phyloP scores from a whole-genome alignment of 2,329 filamentous ascomycete species.

The Diatrype stigma region DNA sequence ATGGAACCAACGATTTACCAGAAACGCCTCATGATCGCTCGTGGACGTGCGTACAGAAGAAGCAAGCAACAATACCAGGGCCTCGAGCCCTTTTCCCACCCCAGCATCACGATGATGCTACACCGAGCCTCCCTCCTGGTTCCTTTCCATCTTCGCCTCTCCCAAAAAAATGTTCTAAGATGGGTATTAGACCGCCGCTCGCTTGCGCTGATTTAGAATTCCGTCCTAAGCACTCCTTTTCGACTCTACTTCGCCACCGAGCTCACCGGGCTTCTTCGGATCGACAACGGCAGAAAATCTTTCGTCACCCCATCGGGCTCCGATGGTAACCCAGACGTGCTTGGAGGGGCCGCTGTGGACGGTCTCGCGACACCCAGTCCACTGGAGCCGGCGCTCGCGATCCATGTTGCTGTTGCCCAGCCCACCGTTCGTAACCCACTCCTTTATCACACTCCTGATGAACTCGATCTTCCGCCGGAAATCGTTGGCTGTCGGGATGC shows the following conservation, averaged over 20 bases:
- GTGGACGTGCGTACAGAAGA: no score
- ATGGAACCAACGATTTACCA: not conserved
- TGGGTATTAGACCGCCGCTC: no score
- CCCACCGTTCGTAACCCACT: slow-evolving; percentile 68
- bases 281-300: slow-evolving; percentile 53
- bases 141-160: no score
- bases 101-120: not conserved
- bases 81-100: no score
- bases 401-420: slow-evolving; percentile 63
- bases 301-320: slow-evolving; percentile 57
- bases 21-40: not conserved
- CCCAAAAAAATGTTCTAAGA: no score
- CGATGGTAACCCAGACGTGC: slow-evolving; percentile 66
- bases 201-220: no score
- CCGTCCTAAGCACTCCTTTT: slow-evolving; percentile 20
- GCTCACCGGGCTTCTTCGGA: slow-evolving; percentile 46
- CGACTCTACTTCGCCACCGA: slow-evolving; percentile 50
- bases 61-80: no score
- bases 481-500: slow-evolving; percentile 67
- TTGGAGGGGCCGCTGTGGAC: slow-evolving; percentile 52
- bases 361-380: slow-evolving; percentile 55
- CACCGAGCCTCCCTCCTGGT: not conserved
- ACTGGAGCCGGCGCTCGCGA: slow-evolving; percentile 50
- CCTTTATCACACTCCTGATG: slow-evolving; percentile 61
- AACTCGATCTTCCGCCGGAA: slow-evolving; percentile 73